Percentiles rank a stretch among this genome's conserved stretches.
Evolutionary conservation across 2,329 filamentous ascomycete genomes (phyloP).

Genomic region (Arthrobotrys entomopaga): DNA sequence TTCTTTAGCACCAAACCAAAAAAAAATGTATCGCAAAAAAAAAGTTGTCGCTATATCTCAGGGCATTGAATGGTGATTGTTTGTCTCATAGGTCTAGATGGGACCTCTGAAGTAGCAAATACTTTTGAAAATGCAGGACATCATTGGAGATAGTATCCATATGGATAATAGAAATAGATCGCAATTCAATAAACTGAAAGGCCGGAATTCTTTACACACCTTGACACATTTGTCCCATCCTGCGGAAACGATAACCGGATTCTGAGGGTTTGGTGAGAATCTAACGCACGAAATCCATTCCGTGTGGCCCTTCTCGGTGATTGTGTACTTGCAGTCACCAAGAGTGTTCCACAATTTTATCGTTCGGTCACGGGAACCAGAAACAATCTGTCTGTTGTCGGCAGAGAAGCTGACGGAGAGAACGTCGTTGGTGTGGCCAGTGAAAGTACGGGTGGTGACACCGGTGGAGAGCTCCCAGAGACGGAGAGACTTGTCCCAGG

Average conservation of each 20-base stretch:
- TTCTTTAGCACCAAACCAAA: neutral
- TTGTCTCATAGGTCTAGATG: constrained; percentile 92
- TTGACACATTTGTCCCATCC: constrained; percentile 99
- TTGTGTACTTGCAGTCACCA: constrained; percentile 99
- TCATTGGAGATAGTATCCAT: constrained; percentile 72
- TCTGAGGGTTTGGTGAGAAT: constrained; percentile 99
- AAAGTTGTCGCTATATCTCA: constrained; percentile 68
- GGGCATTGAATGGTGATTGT: constrained; percentile 80
- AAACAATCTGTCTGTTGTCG: constrained; percentile 56
- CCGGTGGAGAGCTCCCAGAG: constrained; percentile 64
- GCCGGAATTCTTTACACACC: constrained; percentile 71
- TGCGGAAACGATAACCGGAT: constrained; percentile 98
- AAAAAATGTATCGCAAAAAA: constrained; percentile 30
- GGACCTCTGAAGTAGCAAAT: constrained; percentile 99
- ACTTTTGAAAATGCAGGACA: constrained; percentile 89
- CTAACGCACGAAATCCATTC: constrained; percentile 99
- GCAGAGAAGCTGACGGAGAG: constrained; percentile 56
- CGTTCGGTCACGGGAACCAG: constrained; percentile 56
- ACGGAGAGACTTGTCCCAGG: constrained; percentile 53
- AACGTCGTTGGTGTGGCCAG: constrained; percentile 54
- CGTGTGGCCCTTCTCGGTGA: constrained; percentile 99
- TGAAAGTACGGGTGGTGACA: constrained; percentile 77
- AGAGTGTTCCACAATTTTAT: constrained; percentile 76
- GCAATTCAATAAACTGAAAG: constrained; percentile 1
- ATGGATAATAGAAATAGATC: constrained; percentile 14